Conservation (phyloP, 495 filamentous ascomycete genomes). For the Annulohypoxylon moriforme region DNA sequence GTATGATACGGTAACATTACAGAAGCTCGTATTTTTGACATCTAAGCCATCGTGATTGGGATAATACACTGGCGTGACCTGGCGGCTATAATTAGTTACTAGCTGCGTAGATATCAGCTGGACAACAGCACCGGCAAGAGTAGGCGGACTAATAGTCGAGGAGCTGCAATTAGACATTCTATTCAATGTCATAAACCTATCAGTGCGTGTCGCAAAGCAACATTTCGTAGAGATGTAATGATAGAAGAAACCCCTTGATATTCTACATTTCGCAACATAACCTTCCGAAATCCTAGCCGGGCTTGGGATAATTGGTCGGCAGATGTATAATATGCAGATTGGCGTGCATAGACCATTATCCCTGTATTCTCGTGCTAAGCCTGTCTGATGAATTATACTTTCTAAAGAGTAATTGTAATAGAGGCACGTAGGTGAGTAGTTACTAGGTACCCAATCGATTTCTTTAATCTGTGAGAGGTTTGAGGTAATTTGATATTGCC, state of each 20-base stretch:
- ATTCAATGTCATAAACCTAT: not conserved
- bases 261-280: not conserved
- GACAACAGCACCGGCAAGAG: slow-evolving; percentile 7
- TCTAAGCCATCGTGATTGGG: slow-evolving; percentile 27
- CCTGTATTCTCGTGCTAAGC: no score
- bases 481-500: no score
- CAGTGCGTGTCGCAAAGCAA: not conserved
- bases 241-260: not conserved
- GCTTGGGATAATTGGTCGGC: slow-evolving; percentile 5
- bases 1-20: slow-evolving; percentile 61
- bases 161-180: slow-evolving; percentile 19
- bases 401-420: no score
- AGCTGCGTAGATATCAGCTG: slow-evolving; percentile 14
- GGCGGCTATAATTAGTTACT: slow-evolving; percentile 30
- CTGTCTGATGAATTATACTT: no score
- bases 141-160: slow-evolving; percentile 9
- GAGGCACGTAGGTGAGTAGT: no score
- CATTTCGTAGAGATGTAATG: not conserved
- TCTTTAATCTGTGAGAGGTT: no score
- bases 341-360: no score
- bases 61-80: slow-evolving; percentile 29
- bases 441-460: no score
- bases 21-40: slow-evolving; percentile 47
- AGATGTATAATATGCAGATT: slow-evolving; percentile 9
- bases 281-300: slow-evolving; percentile 26